Conservation (phyloP, 768 basidiomycete species). For the Xerocomellus chrysenteron region DNA sequence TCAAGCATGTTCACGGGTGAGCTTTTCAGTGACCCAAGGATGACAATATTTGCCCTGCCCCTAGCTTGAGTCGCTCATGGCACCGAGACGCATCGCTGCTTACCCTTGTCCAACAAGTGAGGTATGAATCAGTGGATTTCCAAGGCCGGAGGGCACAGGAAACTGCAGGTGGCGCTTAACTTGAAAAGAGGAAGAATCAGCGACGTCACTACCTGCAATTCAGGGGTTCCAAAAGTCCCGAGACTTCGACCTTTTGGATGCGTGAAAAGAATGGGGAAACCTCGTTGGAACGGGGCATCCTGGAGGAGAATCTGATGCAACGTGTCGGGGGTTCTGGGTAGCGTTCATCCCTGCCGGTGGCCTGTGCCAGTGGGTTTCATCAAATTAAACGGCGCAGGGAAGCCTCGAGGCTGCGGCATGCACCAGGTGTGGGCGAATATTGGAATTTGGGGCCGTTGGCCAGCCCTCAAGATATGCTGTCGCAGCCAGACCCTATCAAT, state of each 20-base stretch:
- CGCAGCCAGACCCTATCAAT: no score
- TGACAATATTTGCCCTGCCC: constrained; percentile 12
- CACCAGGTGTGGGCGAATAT: background rate
- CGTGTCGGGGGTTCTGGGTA: background rate
- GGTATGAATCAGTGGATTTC: background rate
- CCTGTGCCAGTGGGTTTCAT: background rate
- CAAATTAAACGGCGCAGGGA: background rate
- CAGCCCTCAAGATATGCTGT: no score
- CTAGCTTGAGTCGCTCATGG: background rate
- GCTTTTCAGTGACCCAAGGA: constrained; percentile 36
- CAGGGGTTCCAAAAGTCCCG: background rate
- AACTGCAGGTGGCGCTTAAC: background rate
- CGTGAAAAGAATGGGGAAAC: background rate
- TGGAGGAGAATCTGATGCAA: constrained; percentile 2
- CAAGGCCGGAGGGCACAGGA: background rate
- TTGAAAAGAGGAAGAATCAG: background rate
- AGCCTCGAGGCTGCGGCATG: constrained; percentile 15
- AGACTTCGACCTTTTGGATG: background rate
- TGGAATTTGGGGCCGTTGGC: background rate
- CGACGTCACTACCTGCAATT: background rate
- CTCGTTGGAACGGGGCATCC: background rate
- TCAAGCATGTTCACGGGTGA: constrained; percentile 40
- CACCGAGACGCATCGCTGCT: background rate
- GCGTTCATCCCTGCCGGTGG: background rate
- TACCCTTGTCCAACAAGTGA: constrained; percentile 3